These are phyloP conservation scores for Apiotrichum sp. DNA, from an alignment of 1,284 basidiomycete species.

Conservation along the genomic window DNA sequence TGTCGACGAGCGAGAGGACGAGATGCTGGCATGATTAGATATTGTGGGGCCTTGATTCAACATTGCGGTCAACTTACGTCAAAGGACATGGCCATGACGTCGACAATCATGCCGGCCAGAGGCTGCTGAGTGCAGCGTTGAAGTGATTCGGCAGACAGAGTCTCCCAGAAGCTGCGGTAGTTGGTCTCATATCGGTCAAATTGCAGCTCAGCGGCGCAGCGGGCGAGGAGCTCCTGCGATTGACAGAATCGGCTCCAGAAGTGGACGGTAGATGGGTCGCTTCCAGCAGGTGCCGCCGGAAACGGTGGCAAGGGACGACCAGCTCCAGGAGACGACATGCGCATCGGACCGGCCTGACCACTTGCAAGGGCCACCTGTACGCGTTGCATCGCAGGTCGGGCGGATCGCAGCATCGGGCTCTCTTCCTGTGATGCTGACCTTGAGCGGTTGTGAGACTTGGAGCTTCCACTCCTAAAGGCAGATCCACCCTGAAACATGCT, in stretches of 20 bases:
- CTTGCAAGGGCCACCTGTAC: not conserved
- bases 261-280: constrained; percentile 8
- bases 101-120: constrained; percentile 12
- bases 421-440: constrained; percentile 12
- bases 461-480: not conserved
- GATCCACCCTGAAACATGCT: constrained; percentile 1
- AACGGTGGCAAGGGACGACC: constrained; percentile 22
- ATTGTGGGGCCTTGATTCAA: too few relatives aligned
- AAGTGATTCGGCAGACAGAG: constrained; percentile 14
- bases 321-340: constrained; percentile 1
- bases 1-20: constrained; percentile 24
- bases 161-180: constrained; percentile 33
- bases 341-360: constrained; percentile 1
- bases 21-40: constrained; percentile 13
- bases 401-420: constrained; percentile 8
- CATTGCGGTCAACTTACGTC: not conserved
- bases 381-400: constrained; percentile 10
- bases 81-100: constrained; percentile 11
- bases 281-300: constrained; percentile 19
- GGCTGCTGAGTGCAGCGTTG: constrained; percentile 20
- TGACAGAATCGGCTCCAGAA: constrained; percentile 34
- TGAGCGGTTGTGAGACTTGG: constrained; percentile 1
- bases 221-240: constrained; percentile 28
- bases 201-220: constrained; percentile 20
- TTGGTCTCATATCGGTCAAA: constrained; percentile 34